Base-by-base conservation (phyloP, 2,329 filamentous ascomycete genomes). In the Neofusicoccum sp. region DNA sequence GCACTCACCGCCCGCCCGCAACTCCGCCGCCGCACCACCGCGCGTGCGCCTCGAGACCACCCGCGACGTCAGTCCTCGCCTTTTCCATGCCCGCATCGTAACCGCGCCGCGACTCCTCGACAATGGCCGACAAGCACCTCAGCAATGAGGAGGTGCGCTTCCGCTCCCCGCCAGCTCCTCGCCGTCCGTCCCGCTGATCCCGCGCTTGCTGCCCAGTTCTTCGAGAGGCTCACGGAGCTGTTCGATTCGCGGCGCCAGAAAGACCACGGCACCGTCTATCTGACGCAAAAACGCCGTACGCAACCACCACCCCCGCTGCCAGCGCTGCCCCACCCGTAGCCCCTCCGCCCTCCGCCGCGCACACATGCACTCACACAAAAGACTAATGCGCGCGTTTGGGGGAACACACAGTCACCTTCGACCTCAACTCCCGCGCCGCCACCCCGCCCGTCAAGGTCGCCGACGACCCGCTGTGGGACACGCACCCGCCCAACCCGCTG, bases 261-360 rank as follows among this genome's bases (percentile, higher is more conserved):
- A 74, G 85, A 89, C 70, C 89, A 92, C 76, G 90, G 90, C 70
- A 87, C 87, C 56, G 81, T 96, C 67, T 89, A 86, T 76, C 81
- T 96, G 64, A 89, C 85, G 58, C 91, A 96, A 73, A 94, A 94
- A 75, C 84, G 90, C 78, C 77, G 89, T 91, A 82, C 33, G 65
- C 36, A 56, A 31, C 14, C 37, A 73, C 9, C 11, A 6, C 45
- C 50, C 33, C 22, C 41, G 29, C 39, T 31, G 12, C 37, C 33
- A 58, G n/a, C n/a, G 36, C 16, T 47, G 31, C 34, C 33, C 41
- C 48, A 31, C 12, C 22, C 49, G 11, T 2, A 28, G 22, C 16
- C 22, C 1, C 7, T 28, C 22, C 3, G 6, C 16, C 11, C 49
- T 22, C 36, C 37, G 4, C n/a, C 36, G 33, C 59, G n/a, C 8